Percentiles rank a stretch among this genome's conserved stretches.
Evolutionary conservation across 2,329 filamentous ascomycete genomes (phyloP).

Genomic region (Phialocephala sp.): DNA sequence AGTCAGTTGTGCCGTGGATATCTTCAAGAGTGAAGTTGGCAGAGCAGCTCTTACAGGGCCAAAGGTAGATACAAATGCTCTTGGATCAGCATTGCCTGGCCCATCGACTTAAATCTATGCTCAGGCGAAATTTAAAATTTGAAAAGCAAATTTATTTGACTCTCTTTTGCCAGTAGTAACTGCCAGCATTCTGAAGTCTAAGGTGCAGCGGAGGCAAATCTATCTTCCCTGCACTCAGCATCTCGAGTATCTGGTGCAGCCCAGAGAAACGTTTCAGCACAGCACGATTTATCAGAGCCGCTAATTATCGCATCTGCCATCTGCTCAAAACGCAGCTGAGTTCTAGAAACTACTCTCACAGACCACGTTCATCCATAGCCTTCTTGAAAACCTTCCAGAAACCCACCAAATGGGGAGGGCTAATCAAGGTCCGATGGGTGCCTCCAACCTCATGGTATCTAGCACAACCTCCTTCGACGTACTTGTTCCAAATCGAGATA

Average conservation of each 20-base stretch:
- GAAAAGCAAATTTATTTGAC: neutral
- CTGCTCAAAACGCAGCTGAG: neutral
- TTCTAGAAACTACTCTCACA: neutral
- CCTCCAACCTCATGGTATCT: conserved; percentile 46
- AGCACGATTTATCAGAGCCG: neutral
- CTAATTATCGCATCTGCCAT: neutral
- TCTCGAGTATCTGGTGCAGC: neutral
- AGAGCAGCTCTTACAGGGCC: conserved; percentile 35
- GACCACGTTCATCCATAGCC: conserved; percentile 28
- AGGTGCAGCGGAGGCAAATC: neutral
- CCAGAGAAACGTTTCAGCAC: neutral
- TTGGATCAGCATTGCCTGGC: conserved; percentile 6
- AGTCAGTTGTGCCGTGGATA: conserved; percentile 62
- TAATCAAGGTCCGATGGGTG: conserved; percentile 49
- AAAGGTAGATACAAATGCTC: conserved; percentile 27
- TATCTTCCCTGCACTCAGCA: neutral
- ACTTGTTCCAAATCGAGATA: conserved; percentile 46
- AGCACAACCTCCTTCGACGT: conserved; percentile 32
- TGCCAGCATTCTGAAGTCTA: neutral
- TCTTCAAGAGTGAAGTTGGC: conserved; percentile 42
- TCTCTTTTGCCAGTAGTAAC: neutral
- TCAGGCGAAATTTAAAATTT: neutral
- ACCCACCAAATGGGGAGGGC: conserved; percentile 43
- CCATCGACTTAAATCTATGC: neutral
- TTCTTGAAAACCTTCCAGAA: conserved; percentile 43